phyloP scores from a whole-genome alignment of 495 filamentous ascomycete genomes.

The Xylaria sp. region DNA sequence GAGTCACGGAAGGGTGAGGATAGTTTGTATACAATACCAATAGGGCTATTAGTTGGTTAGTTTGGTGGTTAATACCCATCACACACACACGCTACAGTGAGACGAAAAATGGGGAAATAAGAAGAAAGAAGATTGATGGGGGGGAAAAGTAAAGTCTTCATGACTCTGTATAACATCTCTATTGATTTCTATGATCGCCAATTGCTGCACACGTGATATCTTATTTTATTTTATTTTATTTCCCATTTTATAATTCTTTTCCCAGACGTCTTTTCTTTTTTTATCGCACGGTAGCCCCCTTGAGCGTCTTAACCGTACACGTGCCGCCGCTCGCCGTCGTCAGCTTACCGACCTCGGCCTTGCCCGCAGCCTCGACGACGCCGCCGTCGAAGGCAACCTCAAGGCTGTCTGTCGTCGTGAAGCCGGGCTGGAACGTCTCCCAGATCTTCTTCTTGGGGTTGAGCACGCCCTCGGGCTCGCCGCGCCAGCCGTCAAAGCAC shows the following conservation, averaged over 20 bases:
- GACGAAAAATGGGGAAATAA: neutral
- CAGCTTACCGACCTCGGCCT: conserved; percentile 71
- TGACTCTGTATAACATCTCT: neutral
- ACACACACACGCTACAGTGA: neutral
- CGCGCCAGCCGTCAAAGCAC: conserved; percentile 91
- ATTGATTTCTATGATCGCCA: conserved; percentile 23
- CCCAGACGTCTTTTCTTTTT: neutral
- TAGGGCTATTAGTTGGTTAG: conserved; percentile 7
- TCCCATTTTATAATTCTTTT: conserved; percentile 25
- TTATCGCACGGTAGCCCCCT: conserved; percentile 74
- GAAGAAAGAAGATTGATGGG: neutral
- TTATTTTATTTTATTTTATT: conserved; percentile 22
- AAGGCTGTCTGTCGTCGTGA: conserved; percentile 78
- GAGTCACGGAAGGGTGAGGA: neutral
- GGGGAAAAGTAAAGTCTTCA: neutral
- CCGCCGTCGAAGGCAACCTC: conserved; percentile 71
- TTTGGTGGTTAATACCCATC: neutral
- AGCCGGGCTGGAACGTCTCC: conserved; percentile 94
- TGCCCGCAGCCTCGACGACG: conserved; percentile 58
- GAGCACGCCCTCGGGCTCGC: conserved; percentile 87
- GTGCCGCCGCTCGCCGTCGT: conserved; percentile 72
- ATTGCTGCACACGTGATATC: neutral
- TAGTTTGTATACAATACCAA: neutral
- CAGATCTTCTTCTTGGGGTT: conserved; percentile 99
- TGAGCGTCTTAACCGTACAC: conserved; percentile 76